A percentile compares a stretch with the other conserved stretches of the same genome.
Conservation (phyloP, 805 yeast genomes). For the Candida chauliodis region DNA sequence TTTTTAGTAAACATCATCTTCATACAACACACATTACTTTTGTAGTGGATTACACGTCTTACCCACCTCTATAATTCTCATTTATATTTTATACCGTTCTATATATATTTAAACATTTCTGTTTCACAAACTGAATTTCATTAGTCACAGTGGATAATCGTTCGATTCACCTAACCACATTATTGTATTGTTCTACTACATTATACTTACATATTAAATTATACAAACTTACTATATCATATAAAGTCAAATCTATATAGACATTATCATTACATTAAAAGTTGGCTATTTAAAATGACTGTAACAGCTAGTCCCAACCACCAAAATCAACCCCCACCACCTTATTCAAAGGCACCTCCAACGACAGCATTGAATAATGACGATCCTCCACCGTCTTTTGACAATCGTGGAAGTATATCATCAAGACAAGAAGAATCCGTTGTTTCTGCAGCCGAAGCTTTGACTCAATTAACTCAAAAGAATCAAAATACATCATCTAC, state of each 20-base stretch:
- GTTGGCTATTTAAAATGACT: no score
- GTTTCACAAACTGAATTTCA: no score
- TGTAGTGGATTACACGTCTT: neutral
- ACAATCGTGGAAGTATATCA: neutral
- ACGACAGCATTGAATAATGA: neutral
- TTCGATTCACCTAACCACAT: no score
- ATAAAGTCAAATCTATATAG: no score
- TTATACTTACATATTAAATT: neutral
- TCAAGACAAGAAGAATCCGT: conserved; percentile 16
- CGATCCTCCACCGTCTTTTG: neutral
- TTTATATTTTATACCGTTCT: no score
- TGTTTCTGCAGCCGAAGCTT: conserved; percentile 40
- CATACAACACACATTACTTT: neutral
- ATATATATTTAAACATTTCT: no score
- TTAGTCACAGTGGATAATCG: no score
- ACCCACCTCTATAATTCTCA: no score
- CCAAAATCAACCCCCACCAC: conserved; percentile 7
- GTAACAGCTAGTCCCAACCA: no score
- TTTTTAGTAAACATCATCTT: neutral
- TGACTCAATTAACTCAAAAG: conserved; percentile 30
- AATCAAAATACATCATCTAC: neutral
- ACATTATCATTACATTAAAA: no score
- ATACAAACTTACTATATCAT: no score
- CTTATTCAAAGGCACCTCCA: conserved; percentile 6
- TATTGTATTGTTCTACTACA: no score